These are phyloP conservation scores for Fusarium sp. DNA, from an alignment of 2,329 filamentous ascomycete species.

Conservation along the genomic window DNA sequence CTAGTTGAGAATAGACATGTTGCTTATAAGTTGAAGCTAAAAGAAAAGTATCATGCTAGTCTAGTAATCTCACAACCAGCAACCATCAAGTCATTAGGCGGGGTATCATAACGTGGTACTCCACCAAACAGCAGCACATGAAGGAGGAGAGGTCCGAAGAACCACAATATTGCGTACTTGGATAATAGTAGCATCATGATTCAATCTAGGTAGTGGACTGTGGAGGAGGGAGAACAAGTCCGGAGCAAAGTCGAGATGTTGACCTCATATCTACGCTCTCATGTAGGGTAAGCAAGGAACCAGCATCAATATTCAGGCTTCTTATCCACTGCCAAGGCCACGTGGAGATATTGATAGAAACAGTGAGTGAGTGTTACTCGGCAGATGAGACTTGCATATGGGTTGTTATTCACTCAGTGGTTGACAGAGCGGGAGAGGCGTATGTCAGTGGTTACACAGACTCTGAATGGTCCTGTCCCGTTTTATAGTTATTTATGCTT, in stretches of 20 bases:
- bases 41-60: background rate
- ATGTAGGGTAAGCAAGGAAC: slow-evolving; percentile 10
- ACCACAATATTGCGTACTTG: background rate
- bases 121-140: background rate
- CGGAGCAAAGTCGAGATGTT: background rate
- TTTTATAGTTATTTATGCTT: slow-evolving; percentile 7
- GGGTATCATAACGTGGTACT: slow-evolving; percentile 1
- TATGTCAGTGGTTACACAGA: slow-evolving; percentile 4
- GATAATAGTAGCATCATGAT: background rate
- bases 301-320: background rate
- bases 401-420: slow-evolving; percentile 7
- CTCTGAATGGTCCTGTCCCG: background rate
- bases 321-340: slow-evolving; percentile 41
- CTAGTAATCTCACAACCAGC: background rate
- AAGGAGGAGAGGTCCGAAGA: slow-evolving; percentile 10
- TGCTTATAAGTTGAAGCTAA: background rate
- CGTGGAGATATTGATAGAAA: slow-evolving; percentile 31
- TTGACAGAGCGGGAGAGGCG: slow-evolving; percentile 36
- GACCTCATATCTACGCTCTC: background rate
- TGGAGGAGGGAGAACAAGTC: background rate
- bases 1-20: background rate
- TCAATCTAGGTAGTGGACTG: background rate
- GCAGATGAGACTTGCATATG: slow-evolving; percentile 16
- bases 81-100: background rate
- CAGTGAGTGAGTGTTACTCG: background rate